phyloP scores from a whole-genome alignment of 148 eudicot genomes.

The Dianthus caryophyllus region DNA sequence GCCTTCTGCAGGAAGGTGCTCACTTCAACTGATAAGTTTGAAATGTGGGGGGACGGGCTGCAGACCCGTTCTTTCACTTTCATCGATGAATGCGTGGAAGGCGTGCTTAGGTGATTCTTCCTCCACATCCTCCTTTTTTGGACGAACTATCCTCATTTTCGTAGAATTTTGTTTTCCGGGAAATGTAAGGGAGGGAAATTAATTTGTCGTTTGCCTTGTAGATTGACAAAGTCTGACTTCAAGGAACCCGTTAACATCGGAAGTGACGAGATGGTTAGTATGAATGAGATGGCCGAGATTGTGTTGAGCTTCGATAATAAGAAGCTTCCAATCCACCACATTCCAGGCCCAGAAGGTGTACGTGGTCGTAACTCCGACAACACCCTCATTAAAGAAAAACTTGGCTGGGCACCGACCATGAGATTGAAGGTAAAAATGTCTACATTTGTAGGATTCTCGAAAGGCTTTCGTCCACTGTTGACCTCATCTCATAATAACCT shows the following conservation, averaged over 20 bases:
- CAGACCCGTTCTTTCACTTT: slow-evolving; percentile 56
- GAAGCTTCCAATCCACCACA: slow-evolving; percentile 84
- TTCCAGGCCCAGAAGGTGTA: slow-evolving; percentile 98
- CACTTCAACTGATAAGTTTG: slow-evolving; percentile 48
- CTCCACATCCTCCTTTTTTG: too few species aligned
- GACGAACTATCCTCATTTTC: too few species aligned
- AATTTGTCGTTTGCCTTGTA: slow-evolving; percentile 15
- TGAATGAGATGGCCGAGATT: slow-evolving; percentile 98
- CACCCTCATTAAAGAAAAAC: slow-evolving; percentile 88
- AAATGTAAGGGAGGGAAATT: too few species aligned
- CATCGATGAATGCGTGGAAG: slow-evolving; percentile 59
- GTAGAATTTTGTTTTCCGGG: too few species aligned
- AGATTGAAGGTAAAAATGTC: slow-evolving; percentile 64
- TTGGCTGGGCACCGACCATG: slow-evolving; percentile 98
- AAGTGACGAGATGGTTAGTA: slow-evolving; percentile 98
- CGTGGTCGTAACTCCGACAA: slow-evolving; percentile 98
- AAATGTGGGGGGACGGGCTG: slow-evolving; percentile 59
- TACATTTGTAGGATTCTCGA: background rate
- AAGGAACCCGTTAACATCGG: slow-evolving; percentile 91
- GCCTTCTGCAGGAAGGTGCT: slow-evolving; percentile 52
- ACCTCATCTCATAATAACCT: background rate
- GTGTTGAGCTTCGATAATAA: slow-evolving; percentile 75
- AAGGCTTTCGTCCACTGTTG: background rate
- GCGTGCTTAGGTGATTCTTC: slow-evolving; percentile 43
- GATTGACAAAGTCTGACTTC: slow-evolving; percentile 90